phyloP scores from a whole-genome alignment of 129 eudicot species.

The Silybum marianum region DNA sequence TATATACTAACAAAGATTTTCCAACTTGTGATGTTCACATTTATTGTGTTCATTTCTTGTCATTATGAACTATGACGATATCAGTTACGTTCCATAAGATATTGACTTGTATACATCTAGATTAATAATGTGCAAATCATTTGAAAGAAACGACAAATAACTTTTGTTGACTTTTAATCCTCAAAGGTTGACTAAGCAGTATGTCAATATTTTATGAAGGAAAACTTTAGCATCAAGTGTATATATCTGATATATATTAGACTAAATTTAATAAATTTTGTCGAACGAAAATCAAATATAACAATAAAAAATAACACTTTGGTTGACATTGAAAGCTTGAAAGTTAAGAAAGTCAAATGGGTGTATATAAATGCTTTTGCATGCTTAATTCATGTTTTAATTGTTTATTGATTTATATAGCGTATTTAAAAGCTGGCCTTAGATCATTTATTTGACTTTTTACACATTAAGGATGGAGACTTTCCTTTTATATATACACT shows the following conservation, averaged over 20 bases:
- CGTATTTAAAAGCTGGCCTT: conserved; percentile 34
- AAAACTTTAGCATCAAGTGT: background rate
- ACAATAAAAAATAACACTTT: background rate
- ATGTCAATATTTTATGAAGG: background rate
- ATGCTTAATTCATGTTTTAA: conserved; percentile 20
- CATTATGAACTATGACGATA: background rate
- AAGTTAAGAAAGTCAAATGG: conserved; percentile 17
- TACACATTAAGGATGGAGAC: conserved; percentile 27
- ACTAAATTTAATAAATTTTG: background rate
- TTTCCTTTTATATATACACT: conserved; percentile 17
- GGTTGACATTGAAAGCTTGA: conserved; percentile 23
- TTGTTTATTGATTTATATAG: conserved; percentile 2
- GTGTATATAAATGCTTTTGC: conserved; percentile 9
- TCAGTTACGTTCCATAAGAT: background rate
- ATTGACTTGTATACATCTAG: background rate
- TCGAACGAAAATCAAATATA: background rate
- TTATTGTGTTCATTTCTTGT: background rate
- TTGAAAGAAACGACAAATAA: background rate
- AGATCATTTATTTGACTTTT: conserved; percentile 37
- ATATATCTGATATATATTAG: background rate
- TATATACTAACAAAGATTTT: background rate
- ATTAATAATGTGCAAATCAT: background rate
- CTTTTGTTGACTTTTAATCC: background rate
- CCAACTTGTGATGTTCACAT: background rate
- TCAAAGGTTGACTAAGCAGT: background rate